These are phyloP conservation scores for Berkeleyomyces rouxiae DNA, from an alignment of 2,329 filamentous ascomycete species.

Conservation along the genomic window DNA sequence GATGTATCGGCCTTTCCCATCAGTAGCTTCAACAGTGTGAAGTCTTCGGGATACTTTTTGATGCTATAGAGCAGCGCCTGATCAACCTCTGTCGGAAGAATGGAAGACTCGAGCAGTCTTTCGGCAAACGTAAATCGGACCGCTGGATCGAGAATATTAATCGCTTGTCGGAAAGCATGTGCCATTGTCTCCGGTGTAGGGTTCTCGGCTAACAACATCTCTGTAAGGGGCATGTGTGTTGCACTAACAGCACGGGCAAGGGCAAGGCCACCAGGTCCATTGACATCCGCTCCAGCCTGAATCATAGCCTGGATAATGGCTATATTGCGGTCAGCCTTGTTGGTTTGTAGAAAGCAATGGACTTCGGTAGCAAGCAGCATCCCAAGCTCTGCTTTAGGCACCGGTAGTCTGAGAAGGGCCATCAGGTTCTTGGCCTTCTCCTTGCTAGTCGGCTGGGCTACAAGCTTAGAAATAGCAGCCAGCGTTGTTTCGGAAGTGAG, in stretches of 20 bases:
- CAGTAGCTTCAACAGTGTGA: conserved; percentile 30
- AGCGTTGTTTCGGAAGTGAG: conserved; percentile 28
- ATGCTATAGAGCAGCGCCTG: conserved; percentile 36
- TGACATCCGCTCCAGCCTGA: conserved; percentile 36
- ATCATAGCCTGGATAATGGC: conserved; percentile 31
- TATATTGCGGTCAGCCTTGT: conserved; percentile 24
- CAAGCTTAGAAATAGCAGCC: conserved; percentile 27
- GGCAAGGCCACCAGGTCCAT: conserved; percentile 33
- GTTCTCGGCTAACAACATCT: conserved; percentile 28
- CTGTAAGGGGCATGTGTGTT: conserved; percentile 28
- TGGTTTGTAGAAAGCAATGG: conserved; percentile 26
- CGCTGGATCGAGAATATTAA: conserved; percentile 34
- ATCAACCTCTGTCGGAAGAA: conserved; percentile 31
- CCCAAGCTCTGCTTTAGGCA: conserved; percentile 26
- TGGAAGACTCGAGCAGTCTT: conserved; percentile 33
- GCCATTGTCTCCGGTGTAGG: conserved; percentile 30
- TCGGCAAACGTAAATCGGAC: conserved; percentile 34
- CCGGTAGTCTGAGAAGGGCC: conserved; percentile 27
- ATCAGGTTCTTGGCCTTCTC: conserved; percentile 34
- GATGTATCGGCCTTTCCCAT: conserved; percentile 30
- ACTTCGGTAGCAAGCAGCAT: conserved; percentile 35
- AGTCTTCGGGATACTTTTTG: conserved; percentile 29
- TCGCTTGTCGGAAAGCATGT: conserved; percentile 33
- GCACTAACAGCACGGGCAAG: conserved; percentile 34
- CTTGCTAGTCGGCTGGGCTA: conserved; percentile 27